Evolutionary conservation across 2,329 filamentous ascomycete species (phyloP), one percentile per base, ranked within the genome.

Genomic region (Alternaria sp.): DNA sequence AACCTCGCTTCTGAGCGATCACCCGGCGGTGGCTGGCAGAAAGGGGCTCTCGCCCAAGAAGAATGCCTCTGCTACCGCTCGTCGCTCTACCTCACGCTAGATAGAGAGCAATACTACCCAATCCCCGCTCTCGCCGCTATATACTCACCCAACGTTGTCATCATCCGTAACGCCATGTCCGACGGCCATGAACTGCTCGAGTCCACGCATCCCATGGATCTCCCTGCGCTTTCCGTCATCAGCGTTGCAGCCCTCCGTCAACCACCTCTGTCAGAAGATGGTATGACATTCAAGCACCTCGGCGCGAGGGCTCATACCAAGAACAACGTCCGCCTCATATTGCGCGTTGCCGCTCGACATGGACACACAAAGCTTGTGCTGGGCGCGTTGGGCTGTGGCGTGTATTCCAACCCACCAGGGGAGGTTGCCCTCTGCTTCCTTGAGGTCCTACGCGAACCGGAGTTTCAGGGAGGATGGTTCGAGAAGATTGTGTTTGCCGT

Each of bases 351-450:
- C 2, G 89, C 84, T n/a, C 74, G 74, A 5, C 82, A 86, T 26
- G 83, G 82, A 2, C 88, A 91, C 70, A 81, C 84, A 21, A 82
- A 85, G 67, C 78, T 93, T 9, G 87, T 93, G 6, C 82, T 93
- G 2, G 90, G 90, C 0, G 90, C 90, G 0, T 73, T 93, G 54
- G 90, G 90, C 0, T 93, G 90, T 69, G 90, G 90, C 4, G 89
- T 86, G 0, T 92, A 91, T 74, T 70, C 69, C 0, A 91, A 92
- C 73, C 90, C 90, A 9, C 83, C 83, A 0, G 78, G 81, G 30
- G 87, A 88, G 64, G 87, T 92, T n/a, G 89, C 87, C 3, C 63
- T 79, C 33, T 89, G 88, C 68, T 93, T 89, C 84, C 74, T 81
- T 26, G 85, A 88, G 70, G 88, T 91, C 33, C 79, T 92, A 58